Base-by-base conservation (phyloP, 768 basidiomycete species). In the Lentinula sp. region DNA sequence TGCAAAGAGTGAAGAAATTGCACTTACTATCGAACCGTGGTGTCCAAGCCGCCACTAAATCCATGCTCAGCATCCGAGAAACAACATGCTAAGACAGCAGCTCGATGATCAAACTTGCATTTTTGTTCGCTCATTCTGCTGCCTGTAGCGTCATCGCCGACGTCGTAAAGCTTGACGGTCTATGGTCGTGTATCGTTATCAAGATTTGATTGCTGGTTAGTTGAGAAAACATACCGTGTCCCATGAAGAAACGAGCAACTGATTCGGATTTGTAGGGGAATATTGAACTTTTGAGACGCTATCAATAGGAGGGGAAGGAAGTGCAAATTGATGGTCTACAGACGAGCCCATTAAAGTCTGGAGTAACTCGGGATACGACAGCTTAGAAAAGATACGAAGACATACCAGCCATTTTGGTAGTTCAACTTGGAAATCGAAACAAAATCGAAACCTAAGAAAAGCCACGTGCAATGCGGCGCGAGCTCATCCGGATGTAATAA, bases 11-110 rank as follows among this genome's bases (percentile, higher is more conserved):
- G 35, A 21, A 62, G 13, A 23, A 35, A 39, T 46, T 28, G n/a
- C 52, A 81, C 87, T 65, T 63, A 96, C 94, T 90, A 84, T 72
- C 91, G 75, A 2, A 97, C 84, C 21, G 87, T 83, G 8, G 90
- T 88, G 66, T 95, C 94, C 21, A 97, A 76, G 0, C 95, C 94
- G 4, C 93, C 96, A 60, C 90, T 94, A 69, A 85, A 98, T 0
- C 81, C 94, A 60, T 84, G 82, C 6, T 74, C 74, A 1, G 77
- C 80, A 61, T 91, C 87, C 1, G 76, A 71, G 71, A 93, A 98
- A 58, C 84, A 78, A 64, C 89, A 89, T 1, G 89, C 83, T n/a
- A 98, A 79, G 9, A 98, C 88, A 0, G 95, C 91, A 4, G 93
- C 93, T 18, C 92, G 84, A 62, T 96, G 91, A 49, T 93, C 89